Conservation (phyloP, 192 early-diverging fungal genomes). For the Chytriomyces confervae region DNA sequence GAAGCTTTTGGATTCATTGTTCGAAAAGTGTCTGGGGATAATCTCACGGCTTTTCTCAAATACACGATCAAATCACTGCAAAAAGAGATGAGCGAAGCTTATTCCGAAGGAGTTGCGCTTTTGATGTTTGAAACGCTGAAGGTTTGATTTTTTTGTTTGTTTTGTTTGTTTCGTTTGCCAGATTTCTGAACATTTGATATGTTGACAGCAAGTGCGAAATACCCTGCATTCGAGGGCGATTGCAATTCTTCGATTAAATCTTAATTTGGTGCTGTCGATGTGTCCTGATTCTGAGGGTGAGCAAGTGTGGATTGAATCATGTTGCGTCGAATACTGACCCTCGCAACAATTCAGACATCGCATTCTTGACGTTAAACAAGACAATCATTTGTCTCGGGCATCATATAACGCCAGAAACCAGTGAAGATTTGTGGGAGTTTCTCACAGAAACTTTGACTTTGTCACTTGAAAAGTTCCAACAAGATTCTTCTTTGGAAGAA, state of each 20-base stretch:
- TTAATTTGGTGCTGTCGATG: slow-evolving; percentile 30
- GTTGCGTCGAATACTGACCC: neutral
- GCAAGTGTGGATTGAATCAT: neutral
- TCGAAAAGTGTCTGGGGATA: slow-evolving; percentile 71
- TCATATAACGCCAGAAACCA: slow-evolving; percentile 40
- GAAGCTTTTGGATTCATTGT: slow-evolving; percentile 92
- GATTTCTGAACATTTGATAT: neutral
- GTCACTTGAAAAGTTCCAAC: neutral
- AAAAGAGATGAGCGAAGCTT: slow-evolving; percentile 42
- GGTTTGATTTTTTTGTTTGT: slow-evolving; percentile 20
- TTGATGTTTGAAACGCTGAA: slow-evolving; percentile 87
- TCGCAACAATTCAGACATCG: slow-evolving; percentile 18
- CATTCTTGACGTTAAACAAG: slow-evolving; percentile 37
- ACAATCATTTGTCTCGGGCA: slow-evolving; percentile 45
- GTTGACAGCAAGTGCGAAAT: slow-evolving; percentile 53
- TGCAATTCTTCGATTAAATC: slow-evolving; percentile 39
- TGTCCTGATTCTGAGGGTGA: slow-evolving; percentile 24
- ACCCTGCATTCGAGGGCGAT: slow-evolving; percentile 63
- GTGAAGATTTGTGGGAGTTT: slow-evolving; percentile 44
- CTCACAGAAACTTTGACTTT: slow-evolving; percentile 16
- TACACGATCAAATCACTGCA: slow-evolving; percentile 65
- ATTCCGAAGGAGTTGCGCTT: slow-evolving; percentile 77
- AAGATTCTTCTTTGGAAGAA: neutral
- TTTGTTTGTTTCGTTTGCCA: neutral
- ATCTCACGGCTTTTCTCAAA: slow-evolving; percentile 64